Conservation (phyloP, 1,284 basidiomycete genomes). For the Cryptococcus sp. region DNA sequence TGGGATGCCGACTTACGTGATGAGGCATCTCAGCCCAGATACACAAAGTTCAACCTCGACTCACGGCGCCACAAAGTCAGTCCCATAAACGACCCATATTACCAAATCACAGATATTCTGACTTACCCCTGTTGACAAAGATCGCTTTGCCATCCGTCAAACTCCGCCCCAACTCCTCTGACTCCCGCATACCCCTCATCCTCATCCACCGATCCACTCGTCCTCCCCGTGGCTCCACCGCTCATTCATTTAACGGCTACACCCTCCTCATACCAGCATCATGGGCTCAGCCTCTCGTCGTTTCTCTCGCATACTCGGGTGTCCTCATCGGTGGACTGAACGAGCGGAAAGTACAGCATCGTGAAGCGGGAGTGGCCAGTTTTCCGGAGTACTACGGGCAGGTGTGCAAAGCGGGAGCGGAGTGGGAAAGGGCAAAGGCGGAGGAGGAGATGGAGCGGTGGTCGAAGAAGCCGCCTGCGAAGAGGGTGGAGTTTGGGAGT, state of each 20-base stretch:
- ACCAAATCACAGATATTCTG: no score
- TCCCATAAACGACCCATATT: no score
- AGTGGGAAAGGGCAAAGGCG: constrained; percentile 54
- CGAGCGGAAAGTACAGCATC: constrained; percentile 69
- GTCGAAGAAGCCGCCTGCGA: constrained; percentile 77
- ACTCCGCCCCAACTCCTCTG: constrained; percentile 63
- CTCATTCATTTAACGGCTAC: constrained; percentile 67
- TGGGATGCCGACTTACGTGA: constrained; percentile 65
- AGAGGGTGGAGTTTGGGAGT: constrained; percentile 67
- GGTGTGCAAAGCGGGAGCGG: constrained; percentile 55
- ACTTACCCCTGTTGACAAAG: neutral
- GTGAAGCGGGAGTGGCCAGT: constrained; percentile 67
- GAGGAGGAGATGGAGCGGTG: constrained; percentile 59
- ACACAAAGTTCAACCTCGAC: constrained; percentile 79
- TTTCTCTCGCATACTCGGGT: constrained; percentile 72
- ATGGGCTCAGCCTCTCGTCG: constrained; percentile 83
- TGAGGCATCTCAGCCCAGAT: constrained; percentile 61
- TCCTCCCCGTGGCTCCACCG: constrained; percentile 25
- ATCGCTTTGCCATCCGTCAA: constrained; percentile 57
- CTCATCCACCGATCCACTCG: constrained; percentile 73
- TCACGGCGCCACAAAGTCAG: constrained; percentile 66
- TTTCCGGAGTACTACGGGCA: constrained; percentile 80
- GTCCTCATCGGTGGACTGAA: constrained; percentile 75
- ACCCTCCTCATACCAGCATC: constrained; percentile 71
- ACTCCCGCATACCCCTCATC: constrained; percentile 75